A percentile compares a stretch with the other conserved stretches of the same genome.
Evolutionary conservation across 768 basidiomycete species (phyloP).

Genomic region (Boletus pseudo-olivaceus): DNA sequence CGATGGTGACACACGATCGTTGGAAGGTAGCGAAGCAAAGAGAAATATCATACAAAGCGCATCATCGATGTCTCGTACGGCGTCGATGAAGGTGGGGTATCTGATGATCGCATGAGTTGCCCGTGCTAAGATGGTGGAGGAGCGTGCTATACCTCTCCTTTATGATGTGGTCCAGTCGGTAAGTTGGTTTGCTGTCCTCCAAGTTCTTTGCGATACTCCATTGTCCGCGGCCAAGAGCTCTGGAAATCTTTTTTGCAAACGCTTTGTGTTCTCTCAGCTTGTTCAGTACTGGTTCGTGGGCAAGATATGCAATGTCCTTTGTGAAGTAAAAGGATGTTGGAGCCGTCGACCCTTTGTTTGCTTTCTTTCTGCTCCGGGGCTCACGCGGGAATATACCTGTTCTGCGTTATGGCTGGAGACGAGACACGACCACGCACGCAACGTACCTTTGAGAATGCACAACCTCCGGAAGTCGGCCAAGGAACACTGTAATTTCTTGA

Average conservation of each 20-base stretch:
- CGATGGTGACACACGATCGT: slow-evolving; percentile 71
- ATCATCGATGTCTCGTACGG: slow-evolving; percentile 94
- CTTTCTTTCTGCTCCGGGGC: slow-evolving; percentile 84
- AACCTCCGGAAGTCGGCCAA: slow-evolving; percentile 94
- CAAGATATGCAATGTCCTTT: slow-evolving; percentile 96
- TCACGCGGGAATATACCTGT: slow-evolving; percentile 97
- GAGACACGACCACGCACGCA: slow-evolving; percentile 3
- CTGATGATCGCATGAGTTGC: slow-evolving; percentile 39
- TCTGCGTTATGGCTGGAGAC: slow-evolving; percentile 9
- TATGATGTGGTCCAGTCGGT: slow-evolving; percentile 91
- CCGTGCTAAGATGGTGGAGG: background rate
- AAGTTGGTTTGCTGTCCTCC: slow-evolving; percentile 90
- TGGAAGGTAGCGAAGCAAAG: slow-evolving; percentile 90
- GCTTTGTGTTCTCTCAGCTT: slow-evolving; percentile 97
- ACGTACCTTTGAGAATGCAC: slow-evolving; percentile 92
- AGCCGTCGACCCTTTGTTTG: slow-evolving; percentile 96
- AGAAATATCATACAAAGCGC: slow-evolving; percentile 93
- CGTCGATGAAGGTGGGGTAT: slow-evolving; percentile 96
- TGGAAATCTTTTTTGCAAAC: slow-evolving; percentile 93
- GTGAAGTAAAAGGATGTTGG: slow-evolving; percentile 98
- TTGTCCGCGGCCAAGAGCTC: slow-evolving; percentile 90
- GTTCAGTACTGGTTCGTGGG: slow-evolving; percentile 92
- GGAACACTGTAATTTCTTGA: slow-evolving; percentile 96
- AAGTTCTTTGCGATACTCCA: slow-evolving; percentile 93
- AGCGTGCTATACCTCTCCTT: slow-evolving; percentile 76